Evolutionary conservation across 768 basidiomycete genomes (phyloP).

Genomic region (Kwoniella botswanensis): DNA sequence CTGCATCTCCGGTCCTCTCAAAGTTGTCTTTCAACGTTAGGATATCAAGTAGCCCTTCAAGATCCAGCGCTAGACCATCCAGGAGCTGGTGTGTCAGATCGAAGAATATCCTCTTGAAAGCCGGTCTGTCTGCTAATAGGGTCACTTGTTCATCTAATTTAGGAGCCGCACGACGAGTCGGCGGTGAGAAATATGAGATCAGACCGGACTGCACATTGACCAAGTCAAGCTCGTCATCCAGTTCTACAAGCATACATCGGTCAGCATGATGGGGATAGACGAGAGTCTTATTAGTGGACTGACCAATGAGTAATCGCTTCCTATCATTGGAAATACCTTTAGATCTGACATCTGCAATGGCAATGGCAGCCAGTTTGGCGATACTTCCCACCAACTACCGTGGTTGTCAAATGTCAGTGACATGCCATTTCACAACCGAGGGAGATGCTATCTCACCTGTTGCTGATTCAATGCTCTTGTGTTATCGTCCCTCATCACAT

Average conservation of each 20-base stretch:
- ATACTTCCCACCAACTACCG: slow-evolving; percentile 84
- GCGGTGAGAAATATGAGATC: slow-evolving; percentile 60
- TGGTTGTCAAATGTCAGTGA: slow-evolving; percentile 6
- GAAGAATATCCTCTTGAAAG: slow-evolving; percentile 72
- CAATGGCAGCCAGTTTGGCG: slow-evolving; percentile 82
- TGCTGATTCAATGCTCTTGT: slow-evolving; percentile 70
- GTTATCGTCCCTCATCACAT: slow-evolving; percentile 63
- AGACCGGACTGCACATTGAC: slow-evolving; percentile 80
- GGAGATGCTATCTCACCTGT: slow-evolving; percentile 67
- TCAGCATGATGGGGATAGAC: neutral
- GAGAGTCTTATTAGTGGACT: neutral
- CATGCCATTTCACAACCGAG: neutral
- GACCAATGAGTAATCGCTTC: slow-evolving; percentile 33
- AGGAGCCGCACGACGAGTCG: neutral
- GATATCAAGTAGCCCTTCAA: slow-evolving; percentile 82
- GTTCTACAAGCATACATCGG: slow-evolving; percentile 61
- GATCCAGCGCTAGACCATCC: slow-evolving; percentile 72
- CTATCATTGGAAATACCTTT: slow-evolving; percentile 46
- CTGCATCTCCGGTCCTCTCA: slow-evolving; percentile 67
- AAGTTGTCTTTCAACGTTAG: slow-evolving; percentile 82
- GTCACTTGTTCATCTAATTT: slow-evolving; percentile 40
- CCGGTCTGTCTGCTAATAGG: slow-evolving; percentile 61
- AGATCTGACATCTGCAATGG: slow-evolving; percentile 69
- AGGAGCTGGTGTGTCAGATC: slow-evolving; percentile 71
- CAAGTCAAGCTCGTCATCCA: slow-evolving; percentile 86